Evolutionary conservation across 257 asterid genomes (phyloP).

Genomic region (Jacaranda mimosifolia): DNA sequence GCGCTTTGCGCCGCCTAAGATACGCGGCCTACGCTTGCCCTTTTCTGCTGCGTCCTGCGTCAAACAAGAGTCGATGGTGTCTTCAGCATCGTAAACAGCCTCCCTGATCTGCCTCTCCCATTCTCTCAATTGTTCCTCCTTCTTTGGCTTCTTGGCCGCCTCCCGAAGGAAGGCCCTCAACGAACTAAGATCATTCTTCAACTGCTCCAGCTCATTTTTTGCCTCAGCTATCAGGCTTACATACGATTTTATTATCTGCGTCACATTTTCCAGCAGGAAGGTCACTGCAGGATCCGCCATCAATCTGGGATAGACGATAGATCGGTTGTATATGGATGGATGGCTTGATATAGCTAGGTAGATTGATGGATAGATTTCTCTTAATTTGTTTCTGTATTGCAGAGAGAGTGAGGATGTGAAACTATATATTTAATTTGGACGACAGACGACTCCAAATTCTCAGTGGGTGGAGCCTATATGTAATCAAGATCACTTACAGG

Average conservation of each 20-base stretch:
- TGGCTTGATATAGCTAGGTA: background rate
- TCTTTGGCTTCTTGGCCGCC: background rate
- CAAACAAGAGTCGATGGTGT: slow-evolving; percentile 39
- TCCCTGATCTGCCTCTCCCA: slow-evolving; percentile 32
- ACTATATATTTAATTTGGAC: too few relatives aligned
- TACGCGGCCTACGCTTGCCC: background rate
- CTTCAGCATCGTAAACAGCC: slow-evolving; percentile 36
- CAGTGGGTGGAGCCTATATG: too few relatives aligned
- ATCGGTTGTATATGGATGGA: background rate
- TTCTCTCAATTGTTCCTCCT: background rate
- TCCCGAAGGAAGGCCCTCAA: slow-evolving; percentile 6
- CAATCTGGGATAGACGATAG: background rate
- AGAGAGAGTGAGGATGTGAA: background rate
- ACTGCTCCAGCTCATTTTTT: background rate
- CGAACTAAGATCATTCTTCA: background rate
- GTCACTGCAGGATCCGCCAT: slow-evolving; percentile 30
- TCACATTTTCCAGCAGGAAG: slow-evolving; percentile 30
- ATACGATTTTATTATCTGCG: background rate
- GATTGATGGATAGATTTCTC: too few relatives aligned
- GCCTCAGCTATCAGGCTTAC: slow-evolving; percentile 4
- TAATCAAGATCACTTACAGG: too few relatives aligned
- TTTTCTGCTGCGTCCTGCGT: background rate
- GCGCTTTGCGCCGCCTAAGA: background rate
- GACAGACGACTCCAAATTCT: too few relatives aligned
- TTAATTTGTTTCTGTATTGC: too few relatives aligned